Percentiles rank a stretch among this genome's conserved stretches.
Evolutionary conservation across 176 grass and related monocot genomes (phyloP).

Genomic region (Lolium rigidum): DNA sequence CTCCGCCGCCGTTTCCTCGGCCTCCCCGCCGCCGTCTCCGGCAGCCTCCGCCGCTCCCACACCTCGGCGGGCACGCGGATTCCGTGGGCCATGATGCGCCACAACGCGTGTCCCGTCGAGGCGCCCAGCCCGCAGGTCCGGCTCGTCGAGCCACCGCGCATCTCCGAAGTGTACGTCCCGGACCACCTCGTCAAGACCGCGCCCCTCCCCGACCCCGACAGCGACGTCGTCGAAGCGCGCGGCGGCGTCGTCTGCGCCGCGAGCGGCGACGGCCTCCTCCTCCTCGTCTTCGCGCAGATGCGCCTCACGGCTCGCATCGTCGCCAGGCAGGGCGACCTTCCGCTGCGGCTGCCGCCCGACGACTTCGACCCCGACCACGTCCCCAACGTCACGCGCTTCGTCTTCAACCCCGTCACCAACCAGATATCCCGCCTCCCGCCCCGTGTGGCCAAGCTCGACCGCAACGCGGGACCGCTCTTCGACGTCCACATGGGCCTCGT

Average conservation of each 20-base stretch:
- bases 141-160: background rate
- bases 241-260: background rate
- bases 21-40: background rate
- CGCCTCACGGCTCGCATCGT: background rate
- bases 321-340: background rate
- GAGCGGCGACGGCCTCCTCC: slow-evolving; percentile 28
- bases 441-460: background rate
- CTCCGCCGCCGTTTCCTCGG: background rate
- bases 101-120: background rate
- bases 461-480: background rate
- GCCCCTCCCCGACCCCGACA: background rate
- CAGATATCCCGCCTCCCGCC: slow-evolving; percentile 24
- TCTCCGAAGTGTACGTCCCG: slow-evolving; percentile 20
- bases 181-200: background rate
- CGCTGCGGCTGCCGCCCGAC: background rate
- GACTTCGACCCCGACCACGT: background rate
- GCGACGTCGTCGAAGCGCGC: background rate
- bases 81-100: background rate
- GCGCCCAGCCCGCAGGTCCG: slow-evolving; percentile 13
- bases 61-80: background rate
- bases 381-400: slow-evolving; percentile 16
- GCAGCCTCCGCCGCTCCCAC: slow-evolving; percentile 20
- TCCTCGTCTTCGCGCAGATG: slow-evolving; percentile 26
- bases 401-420: slow-evolving; percentile 13
- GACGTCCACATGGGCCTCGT: background rate